Base-by-base conservation (phyloP, 768 basidiomycete species). In the Boletellus ananiceps region DNA sequence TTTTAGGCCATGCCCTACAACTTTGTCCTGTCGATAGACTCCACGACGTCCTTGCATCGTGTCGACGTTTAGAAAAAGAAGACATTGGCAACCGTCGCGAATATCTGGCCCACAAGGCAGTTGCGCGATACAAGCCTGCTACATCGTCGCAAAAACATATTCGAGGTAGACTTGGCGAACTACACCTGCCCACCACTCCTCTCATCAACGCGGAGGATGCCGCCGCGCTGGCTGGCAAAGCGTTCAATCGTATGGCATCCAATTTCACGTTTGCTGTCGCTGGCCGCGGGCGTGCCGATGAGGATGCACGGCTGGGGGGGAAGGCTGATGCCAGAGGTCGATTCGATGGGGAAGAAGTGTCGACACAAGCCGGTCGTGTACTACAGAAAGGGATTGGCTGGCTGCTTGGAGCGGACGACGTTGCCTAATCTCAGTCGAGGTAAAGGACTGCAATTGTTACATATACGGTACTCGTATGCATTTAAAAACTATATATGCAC, bases 331-430 rank as follows among this genome's bases (percentile, higher is more conserved):
- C 68, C 46, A 68, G 72, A 40, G 65, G 73, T 41, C 68, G 71
- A 50, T 69, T 68, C 51, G 78, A 78, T 44, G 71, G 71, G 34
- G 81, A 78, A 15, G 86, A 86, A 46, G 82, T 88, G 36, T 81
- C 84, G 16, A 66, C 78, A n/a, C 83, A 86, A 58, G 91, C 91
- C 2, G 81, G 82, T 42, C 77, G 84, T 29, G 90, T 83, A 4
- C 67, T 98, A 36, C 88, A 90, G 33, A 86, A 86, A 60, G 95
- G 95, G 8, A 90, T 98, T 45, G 94, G 94, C 25, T 98, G 95
- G 95, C 74, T 98, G 25, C 83, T 98, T 49, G 95, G 95, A 36
- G 88, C 83, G 12, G 93, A 93, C 52, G 85, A 83, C 25, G 55
- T 54, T 36, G 44, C 33, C 35, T 56, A 29, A 51, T 25, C 18